Conservation (phyloP, 305 asterid genomes). For the Nicotiana rustica region DNA sequence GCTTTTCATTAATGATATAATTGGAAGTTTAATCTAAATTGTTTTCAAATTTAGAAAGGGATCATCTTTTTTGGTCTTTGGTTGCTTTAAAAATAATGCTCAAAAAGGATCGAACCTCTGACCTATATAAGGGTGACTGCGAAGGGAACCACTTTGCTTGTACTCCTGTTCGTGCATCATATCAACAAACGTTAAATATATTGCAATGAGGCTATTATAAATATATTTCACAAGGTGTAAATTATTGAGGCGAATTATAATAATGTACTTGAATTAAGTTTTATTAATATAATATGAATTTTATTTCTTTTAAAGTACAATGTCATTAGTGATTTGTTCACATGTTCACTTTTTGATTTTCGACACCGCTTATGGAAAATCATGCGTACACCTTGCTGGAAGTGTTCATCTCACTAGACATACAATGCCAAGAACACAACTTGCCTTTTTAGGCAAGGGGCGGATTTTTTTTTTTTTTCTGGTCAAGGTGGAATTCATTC, state of each 20-base stretch:
- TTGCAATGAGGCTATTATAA: neutral
- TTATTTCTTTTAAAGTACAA: neutral
- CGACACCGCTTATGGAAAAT: neutral
- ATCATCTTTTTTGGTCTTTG: neutral
- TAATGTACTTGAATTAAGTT: neutral
- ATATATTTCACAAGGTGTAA: neutral
- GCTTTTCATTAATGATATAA: too few relatives aligned
- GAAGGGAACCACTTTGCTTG: neutral
- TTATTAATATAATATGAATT: too few relatives aligned
- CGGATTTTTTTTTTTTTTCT: neutral
- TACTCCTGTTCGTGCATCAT: neutral
- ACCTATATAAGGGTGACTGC: neutral
- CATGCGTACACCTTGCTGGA: neutral
- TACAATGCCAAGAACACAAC: neutral
- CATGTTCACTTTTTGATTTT: neutral
- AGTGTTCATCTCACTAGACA: constrained; percentile 15
- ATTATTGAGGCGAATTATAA: neutral
- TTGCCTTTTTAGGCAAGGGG: neutral
- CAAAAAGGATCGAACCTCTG: neutral
- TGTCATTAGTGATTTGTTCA: neutral
- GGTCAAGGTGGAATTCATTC: neutral
- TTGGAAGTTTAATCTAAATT: too few relatives aligned
- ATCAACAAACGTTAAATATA: neutral
- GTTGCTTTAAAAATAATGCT: neutral
- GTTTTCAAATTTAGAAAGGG: too few relatives aligned